These are phyloP conservation scores for Remersonia thermophila DNA, from an alignment of 2,329 filamentous ascomycete species.

Conservation along the genomic window DNA sequence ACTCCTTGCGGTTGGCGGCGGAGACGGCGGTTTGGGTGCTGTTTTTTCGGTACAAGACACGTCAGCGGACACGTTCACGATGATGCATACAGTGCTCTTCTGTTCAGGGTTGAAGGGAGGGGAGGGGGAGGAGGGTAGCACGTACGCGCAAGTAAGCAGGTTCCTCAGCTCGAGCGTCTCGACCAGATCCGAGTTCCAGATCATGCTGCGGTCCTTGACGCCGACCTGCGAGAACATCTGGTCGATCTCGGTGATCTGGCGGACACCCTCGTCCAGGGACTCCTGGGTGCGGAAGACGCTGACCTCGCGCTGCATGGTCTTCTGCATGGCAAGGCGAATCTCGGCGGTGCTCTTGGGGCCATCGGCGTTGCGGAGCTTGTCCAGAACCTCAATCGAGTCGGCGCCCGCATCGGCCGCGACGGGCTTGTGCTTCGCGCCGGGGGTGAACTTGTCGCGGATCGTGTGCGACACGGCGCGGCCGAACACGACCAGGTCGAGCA, in stretches of 20 bases:
- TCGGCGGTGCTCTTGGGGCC: slow-evolving; percentile 82
- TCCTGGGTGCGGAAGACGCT: slow-evolving; percentile 93
- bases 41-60: slow-evolving; percentile 5
- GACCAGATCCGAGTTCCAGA: slow-evolving; percentile 96
- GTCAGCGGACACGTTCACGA: too few relatives aligned
- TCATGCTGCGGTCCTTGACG: slow-evolving; percentile 98
- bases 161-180: slow-evolving; percentile 95
- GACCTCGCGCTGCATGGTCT: slow-evolving; percentile 95
- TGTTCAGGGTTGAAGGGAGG: too few relatives aligned
- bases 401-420: slow-evolving; percentile 77
- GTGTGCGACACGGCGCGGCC: slow-evolving; percentile 95
- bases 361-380: slow-evolving; percentile 71
- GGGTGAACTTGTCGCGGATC: slow-evolving; percentile 86
- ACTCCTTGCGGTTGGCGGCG: slow-evolving; percentile 91
- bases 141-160: slow-evolving; percentile 88
- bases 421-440: slow-evolving; percentile 67
- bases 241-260: slow-evolving; percentile 78
- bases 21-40: slow-evolving; percentile 83
- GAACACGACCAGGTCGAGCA: slow-evolving; percentile 94
- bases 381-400: slow-evolving; percentile 73
- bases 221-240: slow-evolving; percentile 67
- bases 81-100: too few relatives aligned
- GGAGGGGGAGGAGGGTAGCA: slow-evolving; percentile 24
- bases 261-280: slow-evolving; percentile 84
- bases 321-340: slow-evolving; percentile 87